Percentiles rank a stretch among this genome's conserved stretches.
Evolutionary conservation across 2,329 filamentous ascomycete genomes (phyloP).

Genomic region (Emergomyces africanus): DNA sequence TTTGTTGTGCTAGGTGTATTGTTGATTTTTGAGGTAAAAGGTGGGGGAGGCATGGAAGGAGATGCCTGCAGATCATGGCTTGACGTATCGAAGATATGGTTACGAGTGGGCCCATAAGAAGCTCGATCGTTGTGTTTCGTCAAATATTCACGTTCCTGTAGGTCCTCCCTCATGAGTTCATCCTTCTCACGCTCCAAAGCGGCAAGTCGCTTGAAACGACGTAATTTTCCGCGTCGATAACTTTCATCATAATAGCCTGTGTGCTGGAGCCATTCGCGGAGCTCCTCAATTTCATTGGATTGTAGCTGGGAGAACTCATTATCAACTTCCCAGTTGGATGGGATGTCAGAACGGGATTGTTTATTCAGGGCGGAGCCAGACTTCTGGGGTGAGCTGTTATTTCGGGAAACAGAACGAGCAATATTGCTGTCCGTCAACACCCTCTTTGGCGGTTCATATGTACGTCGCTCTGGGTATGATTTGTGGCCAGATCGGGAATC

Average conservation of each 20-base stretch:
- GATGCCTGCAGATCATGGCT: background rate
- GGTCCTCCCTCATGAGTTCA: conserved; percentile 10
- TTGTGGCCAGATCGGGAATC: conserved; percentile 2
- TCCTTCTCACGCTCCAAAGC: conserved; percentile 20
- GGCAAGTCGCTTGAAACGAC: conserved; percentile 14
- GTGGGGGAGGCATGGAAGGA: conserved; percentile 1
- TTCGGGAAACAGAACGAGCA: background rate
- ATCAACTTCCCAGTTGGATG: conserved; percentile 1
- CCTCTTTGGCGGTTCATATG: conserved; percentile 6
- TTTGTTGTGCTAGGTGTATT: background rate
- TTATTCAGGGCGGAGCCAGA: background rate
- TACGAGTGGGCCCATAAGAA: background rate
- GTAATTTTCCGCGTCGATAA: conserved; percentile 18
- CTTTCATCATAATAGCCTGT: conserved; percentile 22
- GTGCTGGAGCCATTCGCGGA: conserved; percentile 25
- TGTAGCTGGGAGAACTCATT: conserved; percentile 9
- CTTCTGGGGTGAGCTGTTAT: background rate
- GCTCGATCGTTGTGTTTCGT: background rate
- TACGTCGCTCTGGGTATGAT: conserved; percentile 11
- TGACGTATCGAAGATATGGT: background rate
- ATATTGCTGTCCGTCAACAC: background rate
- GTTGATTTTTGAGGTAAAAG: background rate
- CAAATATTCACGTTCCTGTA: conserved; percentile 8
- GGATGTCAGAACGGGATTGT: background rate
- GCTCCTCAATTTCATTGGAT: conserved; percentile 12